Evolutionary conservation across 1,284 basidiomycete species (phyloP).

Genomic region (Moniliophthora roreri): DNA sequence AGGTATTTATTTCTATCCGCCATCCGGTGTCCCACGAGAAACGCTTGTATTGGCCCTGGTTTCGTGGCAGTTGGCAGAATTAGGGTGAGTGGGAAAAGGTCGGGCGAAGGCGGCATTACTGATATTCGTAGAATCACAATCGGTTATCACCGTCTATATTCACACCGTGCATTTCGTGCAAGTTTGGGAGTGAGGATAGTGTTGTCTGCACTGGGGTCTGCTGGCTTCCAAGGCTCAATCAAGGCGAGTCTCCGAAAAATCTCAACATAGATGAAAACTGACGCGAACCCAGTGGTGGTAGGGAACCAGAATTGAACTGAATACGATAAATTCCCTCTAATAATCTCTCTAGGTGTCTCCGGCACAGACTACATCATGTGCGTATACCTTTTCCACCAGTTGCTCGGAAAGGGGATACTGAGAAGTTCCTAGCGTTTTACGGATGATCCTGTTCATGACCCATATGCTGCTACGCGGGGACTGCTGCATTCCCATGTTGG

Average conservation of each 20-base stretch:
- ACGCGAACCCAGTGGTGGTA: conserved; percentile 45
- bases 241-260: conserved; percentile 43
- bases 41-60: conserved; percentile 55
- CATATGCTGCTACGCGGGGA: conserved; percentile 76
- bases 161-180: conserved; percentile 70
- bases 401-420: background rate
- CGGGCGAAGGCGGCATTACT: background rate
- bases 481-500: conserved; percentile 79
- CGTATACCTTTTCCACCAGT: conserved; percentile 19
- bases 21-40: conserved; percentile 39
- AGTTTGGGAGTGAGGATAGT: conserved; percentile 51
- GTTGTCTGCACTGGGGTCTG: conserved; percentile 66
- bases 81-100: conserved; percentile 53
- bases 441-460: conserved; percentile 74
- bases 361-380: conserved; percentile 78
- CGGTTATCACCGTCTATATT: conserved; percentile 79
- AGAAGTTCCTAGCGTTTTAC: conserved; percentile 56
- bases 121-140: conserved; percentile 54
- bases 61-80: conserved; percentile 70
- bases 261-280: conserved; percentile 24
- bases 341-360: conserved; percentile 53
- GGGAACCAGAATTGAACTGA: conserved; percentile 17
- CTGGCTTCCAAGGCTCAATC: conserved; percentile 68
- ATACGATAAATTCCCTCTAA: background rate
- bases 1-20: conserved; percentile 54